A percentile compares a stretch with the other conserved stretches of the same genome.
Conservation (phyloP, 108 stramenopile genomes). For the Conticribra weissflogii region DNA sequence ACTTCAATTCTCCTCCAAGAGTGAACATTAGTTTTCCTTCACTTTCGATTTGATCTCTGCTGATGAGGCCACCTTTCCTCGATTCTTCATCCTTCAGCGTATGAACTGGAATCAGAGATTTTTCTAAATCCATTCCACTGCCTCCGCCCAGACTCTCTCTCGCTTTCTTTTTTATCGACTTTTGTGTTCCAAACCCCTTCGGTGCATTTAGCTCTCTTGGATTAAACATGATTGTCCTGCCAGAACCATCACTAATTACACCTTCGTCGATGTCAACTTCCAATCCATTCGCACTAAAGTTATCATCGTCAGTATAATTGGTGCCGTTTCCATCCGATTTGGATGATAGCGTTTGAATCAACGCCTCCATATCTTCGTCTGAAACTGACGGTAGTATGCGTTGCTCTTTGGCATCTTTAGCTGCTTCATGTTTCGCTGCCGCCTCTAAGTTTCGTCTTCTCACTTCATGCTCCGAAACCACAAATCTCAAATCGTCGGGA, state of each 20-base stretch:
- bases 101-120: slow-evolving; percentile 32
- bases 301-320: not conserved
- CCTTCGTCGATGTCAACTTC: slow-evolving; percentile 26
- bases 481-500: slow-evolving; percentile 61
- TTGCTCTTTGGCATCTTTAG: slow-evolving; percentile 17
- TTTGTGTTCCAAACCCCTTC: slow-evolving; percentile 50
- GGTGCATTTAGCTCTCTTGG: slow-evolving; percentile 39
- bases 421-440: slow-evolving; percentile 17
- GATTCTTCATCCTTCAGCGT: slow-evolving; percentile 6
- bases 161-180: slow-evolving; percentile 21
- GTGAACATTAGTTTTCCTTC: slow-evolving; percentile 39
- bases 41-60: slow-evolving; percentile 1
- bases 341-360: slow-evolving; percentile 24
- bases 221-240: slow-evolving; percentile 28
- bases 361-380: slow-evolving; percentile 22
- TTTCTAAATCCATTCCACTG: slow-evolving; percentile 37
- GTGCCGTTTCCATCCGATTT: slow-evolving; percentile 1
- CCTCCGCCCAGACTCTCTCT: slow-evolving; percentile 40
- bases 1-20: slow-evolving; percentile 67
- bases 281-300: not conserved
- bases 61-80: slow-evolving; percentile 1
- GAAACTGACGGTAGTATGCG: slow-evolving; percentile 4
- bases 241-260: slow-evolving; percentile 27
- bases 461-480: slow-evolving; percentile 46
- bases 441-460: slow-evolving; percentile 19